A percentile compares a stretch with the other conserved stretches of the same genome.
Conservation (phyloP, 495 filamentous ascomycete species). For the Penicillium subrubescens region DNA sequence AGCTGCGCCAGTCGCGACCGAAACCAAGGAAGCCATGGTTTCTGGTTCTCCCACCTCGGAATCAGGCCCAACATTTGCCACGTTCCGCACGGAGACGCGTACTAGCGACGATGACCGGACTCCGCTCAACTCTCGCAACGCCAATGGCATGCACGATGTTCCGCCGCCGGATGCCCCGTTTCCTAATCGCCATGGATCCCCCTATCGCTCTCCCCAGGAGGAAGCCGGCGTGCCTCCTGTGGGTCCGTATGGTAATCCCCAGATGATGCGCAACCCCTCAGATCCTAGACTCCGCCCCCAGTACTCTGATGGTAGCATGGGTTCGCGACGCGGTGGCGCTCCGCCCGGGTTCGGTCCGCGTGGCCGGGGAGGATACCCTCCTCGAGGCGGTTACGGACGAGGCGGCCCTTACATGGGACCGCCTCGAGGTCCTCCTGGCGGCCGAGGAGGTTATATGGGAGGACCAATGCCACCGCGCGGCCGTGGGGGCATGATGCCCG, state of each 20-base stretch:
- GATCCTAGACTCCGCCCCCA: conserved; percentile 59
- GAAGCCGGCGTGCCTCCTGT: conserved; percentile 63
- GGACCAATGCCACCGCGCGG: conserved; percentile 25
- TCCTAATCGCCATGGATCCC: conserved; percentile 27
- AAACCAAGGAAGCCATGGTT: conserved; percentile 57
- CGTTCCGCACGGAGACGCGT: conserved; percentile 69
- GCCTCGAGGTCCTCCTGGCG: conserved; percentile 36
- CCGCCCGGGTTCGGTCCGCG: conserved; percentile 42
- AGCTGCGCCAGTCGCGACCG: conserved; percentile 36
- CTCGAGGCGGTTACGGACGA: conserved; percentile 61
- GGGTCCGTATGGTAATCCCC: conserved; percentile 39
- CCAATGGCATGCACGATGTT: conserved; percentile 30
- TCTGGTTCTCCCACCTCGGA: conserved; percentile 53
- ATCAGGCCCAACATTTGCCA: conserved; percentile 71
- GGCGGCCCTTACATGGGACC: conserved; percentile 52
- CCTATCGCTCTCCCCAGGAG: conserved; percentile 56
- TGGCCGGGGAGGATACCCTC: conserved; percentile 38
- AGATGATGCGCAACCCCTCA: conserved; percentile 43
- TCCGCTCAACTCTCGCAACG: conserved; percentile 71
- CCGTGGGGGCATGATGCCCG: conserved; percentile 45
- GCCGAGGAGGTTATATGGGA: conserved; percentile 41
- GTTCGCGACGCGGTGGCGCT: conserved; percentile 50
- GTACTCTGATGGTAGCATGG: conserved; percentile 64
- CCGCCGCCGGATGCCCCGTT: conserved; percentile 27
- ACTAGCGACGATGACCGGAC: conserved; percentile 75